Conservation (phyloP, 2,329 filamentous ascomycete genomes). For the Trichoderma citrinoviride region DNA sequence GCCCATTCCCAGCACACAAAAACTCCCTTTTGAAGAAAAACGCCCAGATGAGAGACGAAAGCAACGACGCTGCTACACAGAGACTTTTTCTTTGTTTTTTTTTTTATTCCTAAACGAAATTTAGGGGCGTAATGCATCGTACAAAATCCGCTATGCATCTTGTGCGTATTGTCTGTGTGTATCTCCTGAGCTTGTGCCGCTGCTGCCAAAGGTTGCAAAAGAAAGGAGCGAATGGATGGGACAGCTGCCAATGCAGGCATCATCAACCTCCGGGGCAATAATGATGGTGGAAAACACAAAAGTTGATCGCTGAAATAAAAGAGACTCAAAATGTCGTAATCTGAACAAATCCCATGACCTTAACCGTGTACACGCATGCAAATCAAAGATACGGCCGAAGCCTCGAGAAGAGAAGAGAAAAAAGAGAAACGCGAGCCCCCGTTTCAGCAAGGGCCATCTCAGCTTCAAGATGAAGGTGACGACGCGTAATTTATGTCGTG, state of each 20-base stretch:
- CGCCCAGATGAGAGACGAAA: slow-evolving; percentile 29
- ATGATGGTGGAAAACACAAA: neutral
- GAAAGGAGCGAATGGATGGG: slow-evolving; percentile 8
- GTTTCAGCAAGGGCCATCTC: neutral
- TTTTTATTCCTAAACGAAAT: neutral
- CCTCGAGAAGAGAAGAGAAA: neutral
- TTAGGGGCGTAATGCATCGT: neutral
- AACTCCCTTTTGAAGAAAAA: neutral
- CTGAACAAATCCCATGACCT: slow-evolving; percentile 10
- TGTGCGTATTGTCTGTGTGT: neutral
- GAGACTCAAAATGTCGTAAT: slow-evolving; percentile 14
- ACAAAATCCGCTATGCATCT: neutral
- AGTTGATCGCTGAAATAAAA: slow-evolving; percentile 15
- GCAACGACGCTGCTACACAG: slow-evolving; percentile 21
- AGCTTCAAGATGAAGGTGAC: slow-evolving; percentile 2
- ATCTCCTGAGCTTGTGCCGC: slow-evolving; percentile 5
- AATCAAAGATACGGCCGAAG: slow-evolving; percentile 6
- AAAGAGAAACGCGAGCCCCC: neutral
- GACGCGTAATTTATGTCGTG: slow-evolving; percentile 26
- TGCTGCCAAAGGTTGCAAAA: neutral
- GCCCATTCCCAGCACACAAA: neutral
- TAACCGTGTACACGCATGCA: slow-evolving; percentile 17
- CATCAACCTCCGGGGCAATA: neutral
- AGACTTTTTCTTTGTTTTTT: neutral
- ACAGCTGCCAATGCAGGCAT: neutral